These are phyloP conservation scores for Clarireedia homoeocarpa DNA, from an alignment of 2,329 filamentous ascomycete genomes.

Conservation along the genomic window DNA sequence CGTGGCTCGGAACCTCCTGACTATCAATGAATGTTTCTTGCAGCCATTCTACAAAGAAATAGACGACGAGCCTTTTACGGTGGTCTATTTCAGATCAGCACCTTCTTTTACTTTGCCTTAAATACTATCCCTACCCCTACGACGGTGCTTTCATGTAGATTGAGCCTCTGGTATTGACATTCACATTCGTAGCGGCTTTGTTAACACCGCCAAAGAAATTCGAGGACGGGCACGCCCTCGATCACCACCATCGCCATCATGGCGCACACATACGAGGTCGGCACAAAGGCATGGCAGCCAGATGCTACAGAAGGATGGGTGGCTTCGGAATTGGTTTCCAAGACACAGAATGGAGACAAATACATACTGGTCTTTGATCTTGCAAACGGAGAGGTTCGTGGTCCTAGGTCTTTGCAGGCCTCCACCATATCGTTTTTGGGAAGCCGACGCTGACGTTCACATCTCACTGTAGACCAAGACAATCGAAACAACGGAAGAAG, in stretches of 20 bases:
- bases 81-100: conserved; percentile 9
- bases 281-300: conserved; percentile 96
- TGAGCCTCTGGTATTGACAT: conserved; percentile 12
- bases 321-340: conserved; percentile 86
- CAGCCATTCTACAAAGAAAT: conserved; percentile 4
- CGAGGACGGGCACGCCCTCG: conserved; percentile 12
- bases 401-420: conserved; percentile 11
- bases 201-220: conserved; percentile 18
- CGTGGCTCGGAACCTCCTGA: conserved; percentile 8
- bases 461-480: conserved; percentile 56
- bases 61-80: conserved; percentile 9
- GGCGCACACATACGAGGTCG: conserved; percentile 93
- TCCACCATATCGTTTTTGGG: conserved; percentile 1
- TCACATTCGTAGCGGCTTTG: conserved; percentile 14
- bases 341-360: conserved; percentile 76
- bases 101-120: background rate
- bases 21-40: conserved; percentile 8
- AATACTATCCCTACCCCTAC: background rate
- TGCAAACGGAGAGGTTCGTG: conserved; percentile 80
- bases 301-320: conserved; percentile 95
- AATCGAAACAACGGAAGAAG: conserved; percentile 68
- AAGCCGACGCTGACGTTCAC: conserved; percentile 21
- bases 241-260: conserved; percentile 39
- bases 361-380: conserved; percentile 81
- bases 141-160: conserved; percentile 22